Base-by-base conservation (phyloP, 805 yeast genomes). In the Isabelozyma heimii region DNA sequence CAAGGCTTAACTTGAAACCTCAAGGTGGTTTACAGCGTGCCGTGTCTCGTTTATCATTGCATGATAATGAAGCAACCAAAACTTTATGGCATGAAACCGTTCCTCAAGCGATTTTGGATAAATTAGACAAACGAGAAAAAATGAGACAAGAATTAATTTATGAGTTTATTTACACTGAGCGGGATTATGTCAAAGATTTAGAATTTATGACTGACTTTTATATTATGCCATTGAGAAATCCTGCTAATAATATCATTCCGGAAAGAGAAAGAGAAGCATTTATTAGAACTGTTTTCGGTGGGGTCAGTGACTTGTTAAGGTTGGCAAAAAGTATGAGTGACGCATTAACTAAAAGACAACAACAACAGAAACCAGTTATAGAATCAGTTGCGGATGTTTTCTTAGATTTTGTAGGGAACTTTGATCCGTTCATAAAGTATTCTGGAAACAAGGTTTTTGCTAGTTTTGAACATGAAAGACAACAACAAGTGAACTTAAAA, bases 361-460 rank as follows among this genome's bases (percentile, higher is more conserved):
- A 92, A 66, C 90, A 84, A 60, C 84, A 82, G 54, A 82, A 87
- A 40, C 94, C 96, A 0, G 89, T 91, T 5, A 92, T 91, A 26
- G 84, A 84, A 49, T 84, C 86, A 37, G 78, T 94, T 58, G 97
- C 96, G 42, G 99, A 94, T 65, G 80, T 94, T 1, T 83, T 94
- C 51, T 67, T 91, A 48, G 94, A 91, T 56, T 87, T 77, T 61
- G 89, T 91, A 26, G 90, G 94, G 5, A 81, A 81, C 49, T 91
- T 94, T 66, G 97, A 91, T 54, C 96, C 98, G 3, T 94, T 92
- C 68, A 86, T 94, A 39, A 81, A 86, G 41, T 94, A 94, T 66
- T 96, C 97, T 50, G 97, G 97, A 13, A 91, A 92, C 47, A 92
- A 94, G 65, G 89, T 92, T 44, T 91, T 90, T 72, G 98, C 97